Conservation (phyloP, 495 filamentous ascomycete genomes). For the Immersiella caudata region DNA sequence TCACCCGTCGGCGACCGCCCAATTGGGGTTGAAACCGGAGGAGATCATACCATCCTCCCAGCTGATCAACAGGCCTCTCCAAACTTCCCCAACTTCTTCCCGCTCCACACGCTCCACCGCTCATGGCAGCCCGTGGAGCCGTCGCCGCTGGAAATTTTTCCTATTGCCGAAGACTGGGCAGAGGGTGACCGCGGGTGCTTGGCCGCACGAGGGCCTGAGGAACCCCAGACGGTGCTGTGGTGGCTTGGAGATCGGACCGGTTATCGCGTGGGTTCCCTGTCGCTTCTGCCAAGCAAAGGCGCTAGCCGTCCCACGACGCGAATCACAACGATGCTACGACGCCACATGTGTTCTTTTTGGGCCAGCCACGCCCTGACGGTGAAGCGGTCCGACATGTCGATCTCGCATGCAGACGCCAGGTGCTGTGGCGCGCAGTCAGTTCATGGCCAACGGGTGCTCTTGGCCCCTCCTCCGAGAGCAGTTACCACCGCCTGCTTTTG, state of each 20-base stretch:
- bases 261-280: slow-evolving; percentile 31
- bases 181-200: slow-evolving; percentile 8
- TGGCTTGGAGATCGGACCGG: slow-evolving; percentile 34
- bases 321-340: slow-evolving; percentile 20
- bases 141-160: slow-evolving; percentile 5
- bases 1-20: neutral
- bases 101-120: slow-evolving; percentile 13
- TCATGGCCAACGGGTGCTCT: neutral
- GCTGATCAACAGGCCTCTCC: slow-evolving; percentile 31
- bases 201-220: neutral
- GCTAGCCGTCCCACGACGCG: slow-evolving; percentile 20
- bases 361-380: slow-evolving; percentile 28
- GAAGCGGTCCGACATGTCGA: slow-evolving; percentile 25
- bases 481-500: neutral
- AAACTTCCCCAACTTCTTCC: slow-evolving; percentile 36
- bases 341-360: slow-evolving; percentile 10
- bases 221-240: slow-evolving; percentile 17
- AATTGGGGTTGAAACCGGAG: slow-evolving; percentile 14
- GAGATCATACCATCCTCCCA: slow-evolving; percentile 23
- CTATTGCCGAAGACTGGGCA: slow-evolving; percentile 23
- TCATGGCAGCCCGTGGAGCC: slow-evolving; percentile 9
- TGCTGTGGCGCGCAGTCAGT: slow-evolving; percentile 15
- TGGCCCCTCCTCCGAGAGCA: neutral
- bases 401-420: slow-evolving; percentile 8
- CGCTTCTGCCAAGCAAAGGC: neutral